Evolutionary conservation across 148 eudicot genomes (phyloP).

Genomic region (Agrostemma githago): DNA sequence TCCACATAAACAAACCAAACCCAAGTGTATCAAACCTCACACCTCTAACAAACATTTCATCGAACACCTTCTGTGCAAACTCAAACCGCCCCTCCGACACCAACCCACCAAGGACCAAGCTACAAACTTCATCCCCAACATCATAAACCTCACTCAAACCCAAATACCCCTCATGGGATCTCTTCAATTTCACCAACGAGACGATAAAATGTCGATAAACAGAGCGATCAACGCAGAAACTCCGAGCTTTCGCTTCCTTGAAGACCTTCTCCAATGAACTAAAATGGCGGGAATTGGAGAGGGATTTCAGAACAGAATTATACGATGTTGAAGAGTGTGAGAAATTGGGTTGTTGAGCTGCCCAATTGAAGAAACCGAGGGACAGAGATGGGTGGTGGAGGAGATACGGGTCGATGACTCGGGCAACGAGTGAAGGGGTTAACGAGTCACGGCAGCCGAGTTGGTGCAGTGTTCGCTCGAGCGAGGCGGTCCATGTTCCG

Average conservation of each 20-base stretch:
- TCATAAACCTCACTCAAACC: slow-evolving; percentile 33
- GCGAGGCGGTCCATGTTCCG: slow-evolving; percentile 49
- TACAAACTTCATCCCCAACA: slow-evolving; percentile 46
- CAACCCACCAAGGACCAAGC: slow-evolving; percentile 59
- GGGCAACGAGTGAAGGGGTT: slow-evolving; percentile 58
- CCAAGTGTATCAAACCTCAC: slow-evolving; percentile 67
- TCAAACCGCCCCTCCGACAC: slow-evolving; percentile 43
- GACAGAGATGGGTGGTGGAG: slow-evolving; percentile 71
- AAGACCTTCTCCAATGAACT: slow-evolving; percentile 46
- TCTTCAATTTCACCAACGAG: slow-evolving; percentile 35
- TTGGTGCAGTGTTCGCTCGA: slow-evolving; percentile 65
- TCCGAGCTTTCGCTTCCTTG: slow-evolving; percentile 37
- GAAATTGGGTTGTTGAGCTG: slow-evolving; percentile 74
- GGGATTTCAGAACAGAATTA: slow-evolving; percentile 59
- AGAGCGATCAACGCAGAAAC: slow-evolving; percentile 32
- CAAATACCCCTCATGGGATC: slow-evolving; percentile 41
- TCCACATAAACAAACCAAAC: slow-evolving; percentile 67
- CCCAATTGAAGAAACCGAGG: slow-evolving; percentile 88
- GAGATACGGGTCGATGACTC: slow-evolving; percentile 81
- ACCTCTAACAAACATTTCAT: slow-evolving; percentile 59
- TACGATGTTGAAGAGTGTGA: slow-evolving; percentile 51
- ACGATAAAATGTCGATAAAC: slow-evolving; percentile 37
- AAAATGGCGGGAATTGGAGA: slow-evolving; percentile 54
- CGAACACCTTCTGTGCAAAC: slow-evolving; percentile 56
- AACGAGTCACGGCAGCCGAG: slow-evolving; percentile 56